Base-by-base conservation (phyloP, 2,329 filamentous ascomycete species). In the Neofusicoccum sp. region DNA sequence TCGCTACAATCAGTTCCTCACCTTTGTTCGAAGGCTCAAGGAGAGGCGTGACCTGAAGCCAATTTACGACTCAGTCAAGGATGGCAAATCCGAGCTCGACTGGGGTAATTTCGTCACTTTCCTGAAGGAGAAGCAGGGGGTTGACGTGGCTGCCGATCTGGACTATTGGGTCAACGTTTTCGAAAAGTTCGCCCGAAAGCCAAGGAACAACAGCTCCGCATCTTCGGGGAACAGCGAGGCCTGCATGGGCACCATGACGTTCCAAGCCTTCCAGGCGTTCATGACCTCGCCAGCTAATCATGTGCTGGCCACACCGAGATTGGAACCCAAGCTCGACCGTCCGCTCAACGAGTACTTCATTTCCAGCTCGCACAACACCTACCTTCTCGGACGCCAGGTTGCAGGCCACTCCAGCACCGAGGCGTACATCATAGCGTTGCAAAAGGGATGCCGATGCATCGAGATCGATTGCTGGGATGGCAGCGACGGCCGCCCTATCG, bases 391-490 rank as follows among this genome's bases (percentile, higher is more conserved):
- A 12, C 89, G 93, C 61, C 95, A 99, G 75, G 89, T 98, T 2
- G 90, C 88, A 9, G 94, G 94, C 33, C 86, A 91, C 48, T 97
- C 95, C 1, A 98, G 93, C 72, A 91, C 96, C 2, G 95, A 99
- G 76, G 93, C 93, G 47, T 99, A 99, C 78, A 96, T 98, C 69
- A 88, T 88, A 7, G 92, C 93, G 3, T 84, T 99, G 6, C 88
- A 91, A 66, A 89, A 91, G 65, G 93, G 93, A 7, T 99, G 95
- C 74, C 90, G 95, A 56, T 98, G 95, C 75, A 89, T 99, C 49
- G 95, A 99, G 78, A 92, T 99, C 59, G 95, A 99, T 77, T 98
- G 94, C 77, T 99, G 95, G 95, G 93, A 99, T 76, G 95, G 95
- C 14, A 85, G 86, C 59, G 90, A 97, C 73, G 92, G 92, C 43